Evolutionary conservation across 2,329 filamentous ascomycete species (phyloP).

Genomic region (Hypoxylon sp.): DNA sequence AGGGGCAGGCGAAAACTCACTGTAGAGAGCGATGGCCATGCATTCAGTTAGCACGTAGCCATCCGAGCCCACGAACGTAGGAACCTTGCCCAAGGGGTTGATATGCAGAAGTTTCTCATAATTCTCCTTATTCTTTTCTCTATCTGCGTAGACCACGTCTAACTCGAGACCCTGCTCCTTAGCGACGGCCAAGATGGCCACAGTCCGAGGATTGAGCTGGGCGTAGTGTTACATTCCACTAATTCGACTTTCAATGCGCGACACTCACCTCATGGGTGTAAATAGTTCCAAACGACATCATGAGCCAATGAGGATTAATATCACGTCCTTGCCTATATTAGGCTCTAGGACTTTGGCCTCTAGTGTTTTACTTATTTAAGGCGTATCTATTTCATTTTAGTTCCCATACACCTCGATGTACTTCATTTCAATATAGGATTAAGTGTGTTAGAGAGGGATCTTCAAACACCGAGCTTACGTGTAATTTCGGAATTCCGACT

Average conservation of each 20-base stretch:
- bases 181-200: conserved; percentile 1
- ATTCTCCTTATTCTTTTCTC: neutral
- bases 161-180: neutral
- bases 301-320: neutral
- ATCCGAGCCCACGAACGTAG: neutral
- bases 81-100: neutral
- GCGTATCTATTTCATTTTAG: neutral
- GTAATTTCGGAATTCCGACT: neutral
- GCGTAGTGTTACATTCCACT: neutral
- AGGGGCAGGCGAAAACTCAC: neutral
- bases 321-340: too few species aligned
- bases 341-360: too few species aligned
- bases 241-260: neutral
- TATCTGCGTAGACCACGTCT: neutral
- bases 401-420: neutral
- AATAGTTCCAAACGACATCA: neutral
- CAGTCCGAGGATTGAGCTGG: neutral
- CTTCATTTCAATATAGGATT: neutral
- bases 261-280: conserved; percentile 1
- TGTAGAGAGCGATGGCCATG: conserved; percentile 1
- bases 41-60: neutral
- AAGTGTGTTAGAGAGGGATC: neutral
- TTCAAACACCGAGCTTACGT: neutral
- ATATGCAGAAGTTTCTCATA: neutral
- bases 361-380: neutral